Conservation (phyloP, 495 filamentous ascomycete genomes). For the Diplogelasinospora grovesii region DNA sequence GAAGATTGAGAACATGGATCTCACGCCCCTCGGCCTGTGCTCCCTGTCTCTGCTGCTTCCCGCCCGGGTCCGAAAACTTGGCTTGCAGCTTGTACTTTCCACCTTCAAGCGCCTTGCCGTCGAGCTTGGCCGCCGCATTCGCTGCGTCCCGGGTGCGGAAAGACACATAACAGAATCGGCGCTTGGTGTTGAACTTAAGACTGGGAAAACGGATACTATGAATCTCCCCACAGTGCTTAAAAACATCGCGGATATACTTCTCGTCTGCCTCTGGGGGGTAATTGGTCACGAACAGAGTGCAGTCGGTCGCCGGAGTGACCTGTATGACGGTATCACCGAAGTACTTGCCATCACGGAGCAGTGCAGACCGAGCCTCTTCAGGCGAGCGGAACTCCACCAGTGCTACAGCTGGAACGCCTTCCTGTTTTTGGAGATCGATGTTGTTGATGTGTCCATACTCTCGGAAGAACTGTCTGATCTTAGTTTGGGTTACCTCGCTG, state of each 20-base stretch:
- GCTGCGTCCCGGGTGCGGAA: constrained; percentile 63
- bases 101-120: constrained; percentile 58
- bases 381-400: constrained; percentile 76
- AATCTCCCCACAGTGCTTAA: constrained; percentile 71
- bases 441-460: constrained; percentile 80
- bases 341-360: constrained; percentile 68
- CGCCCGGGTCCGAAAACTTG: constrained; percentile 75
- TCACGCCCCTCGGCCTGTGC: constrained; percentile 80
- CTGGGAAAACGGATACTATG: constrained; percentile 84
- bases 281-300: constrained; percentile 85
- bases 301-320: constrained; percentile 62
- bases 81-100: constrained; percentile 58
- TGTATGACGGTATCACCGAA: constrained; percentile 64
- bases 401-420: constrained; percentile 57
- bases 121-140: constrained; percentile 57
- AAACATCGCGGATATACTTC: constrained; percentile 65
- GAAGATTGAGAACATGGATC: constrained; percentile 71
- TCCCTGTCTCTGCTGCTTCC: constrained; percentile 73
- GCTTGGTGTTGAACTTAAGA: constrained; percentile 77
- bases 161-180: constrained; percentile 91
- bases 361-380: constrained; percentile 74
- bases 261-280: constrained; percentile 85
- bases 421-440: constrained; percentile 54
- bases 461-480: constrained; percentile 80
- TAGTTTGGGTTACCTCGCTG: constrained; percentile 55